Conservation (phyloP, 208 protist genomes). For the Leishmania tarentolae region DNA sequence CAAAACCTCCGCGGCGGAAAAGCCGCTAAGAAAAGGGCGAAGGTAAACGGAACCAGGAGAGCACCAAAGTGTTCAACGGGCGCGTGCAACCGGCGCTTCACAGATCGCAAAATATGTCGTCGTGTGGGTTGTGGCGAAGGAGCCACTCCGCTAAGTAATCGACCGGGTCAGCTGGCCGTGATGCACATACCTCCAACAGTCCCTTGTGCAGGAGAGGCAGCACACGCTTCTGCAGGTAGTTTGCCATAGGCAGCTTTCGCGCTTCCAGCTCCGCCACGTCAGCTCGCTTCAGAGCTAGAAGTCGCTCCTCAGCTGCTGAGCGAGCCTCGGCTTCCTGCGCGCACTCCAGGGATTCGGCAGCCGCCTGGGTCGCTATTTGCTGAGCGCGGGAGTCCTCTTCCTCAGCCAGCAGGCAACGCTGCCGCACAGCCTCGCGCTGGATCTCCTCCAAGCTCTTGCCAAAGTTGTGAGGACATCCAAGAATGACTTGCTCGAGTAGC, state of each 20-base stretch:
- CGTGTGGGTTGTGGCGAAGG: conserved; percentile 88
- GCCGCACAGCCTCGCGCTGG: conserved; percentile 70
- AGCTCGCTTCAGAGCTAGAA: conserved; percentile 48
- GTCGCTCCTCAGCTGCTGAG: conserved; percentile 11
- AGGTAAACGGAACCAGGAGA: not conserved
- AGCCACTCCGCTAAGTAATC: conserved; percentile 95
- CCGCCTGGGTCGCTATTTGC: conserved; percentile 31
- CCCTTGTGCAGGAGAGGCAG: conserved; percentile 94
- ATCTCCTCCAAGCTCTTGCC: conserved; percentile 84
- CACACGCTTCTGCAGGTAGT: conserved; percentile 92
- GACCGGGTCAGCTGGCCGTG: conserved; percentile 92
- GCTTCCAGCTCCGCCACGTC: conserved; percentile 85
- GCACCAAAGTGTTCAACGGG: not conserved
- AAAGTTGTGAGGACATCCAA: conserved; percentile 90
- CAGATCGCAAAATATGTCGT: conserved; percentile 77
- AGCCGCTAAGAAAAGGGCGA: too few relatives aligned
- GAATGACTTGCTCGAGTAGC: conserved; percentile 50
- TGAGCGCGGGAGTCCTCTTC: conserved; percentile 41
- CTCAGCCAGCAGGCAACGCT: conserved; percentile 57
- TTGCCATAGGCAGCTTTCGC: conserved; percentile 80
- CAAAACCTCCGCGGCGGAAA: too few relatives aligned
- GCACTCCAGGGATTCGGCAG: conserved; percentile 41
- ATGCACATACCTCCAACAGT: conserved; percentile 91
- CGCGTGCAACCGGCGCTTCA: not conserved
- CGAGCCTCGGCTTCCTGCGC: conserved; percentile 32